Evolutionary conservation across 495 filamentous ascomycete species (phyloP).

Genomic region (Tetracladium setigerum): DNA sequence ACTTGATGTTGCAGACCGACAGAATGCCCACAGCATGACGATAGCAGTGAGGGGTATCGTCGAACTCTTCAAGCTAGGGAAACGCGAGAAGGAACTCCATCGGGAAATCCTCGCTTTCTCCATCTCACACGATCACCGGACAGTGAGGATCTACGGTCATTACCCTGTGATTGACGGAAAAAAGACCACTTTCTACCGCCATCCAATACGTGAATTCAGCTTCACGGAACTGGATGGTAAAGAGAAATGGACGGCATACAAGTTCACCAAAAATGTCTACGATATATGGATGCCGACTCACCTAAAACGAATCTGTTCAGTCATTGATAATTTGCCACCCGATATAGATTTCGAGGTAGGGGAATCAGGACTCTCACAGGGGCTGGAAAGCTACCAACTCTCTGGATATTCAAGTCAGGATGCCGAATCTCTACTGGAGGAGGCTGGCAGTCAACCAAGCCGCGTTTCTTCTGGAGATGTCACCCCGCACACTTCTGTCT

Average conservation of each 20-base stretch:
- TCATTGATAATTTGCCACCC: constrained; percentile 30
- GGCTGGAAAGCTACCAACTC: constrained; percentile 10
- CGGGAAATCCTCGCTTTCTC: constrained; percentile 25
- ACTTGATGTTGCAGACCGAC: constrained; percentile 30
- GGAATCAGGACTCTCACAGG: constrained; percentile 14
- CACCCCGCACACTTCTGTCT: constrained; percentile 9
- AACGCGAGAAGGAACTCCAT: constrained; percentile 30
- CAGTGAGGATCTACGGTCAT: constrained; percentile 31
- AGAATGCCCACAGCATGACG: constrained; percentile 33
- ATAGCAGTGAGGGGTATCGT: constrained; percentile 30
- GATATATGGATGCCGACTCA: constrained; percentile 33
- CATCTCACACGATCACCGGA: constrained; percentile 29
- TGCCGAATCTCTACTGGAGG: constrained; percentile 9
- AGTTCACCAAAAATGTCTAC: constrained; percentile 28
- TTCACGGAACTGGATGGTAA: constrained; percentile 5
- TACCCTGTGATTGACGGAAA: constrained; percentile 28
- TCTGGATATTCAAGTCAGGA: constrained; percentile 7
- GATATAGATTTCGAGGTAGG: constrained; percentile 9
- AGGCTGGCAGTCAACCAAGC: constrained; percentile 16
- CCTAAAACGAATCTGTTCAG: constrained; percentile 32
- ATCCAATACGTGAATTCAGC: constrained; percentile 19
- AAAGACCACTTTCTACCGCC: constrained; percentile 27
- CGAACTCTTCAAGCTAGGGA: constrained; percentile 24
- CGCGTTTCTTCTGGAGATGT: constrained; percentile 13
- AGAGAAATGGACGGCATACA: constrained; percentile 12